Base-by-base conservation (phyloP, 2,329 filamentous ascomycete species). In the Diaporthe sp. region DNA sequence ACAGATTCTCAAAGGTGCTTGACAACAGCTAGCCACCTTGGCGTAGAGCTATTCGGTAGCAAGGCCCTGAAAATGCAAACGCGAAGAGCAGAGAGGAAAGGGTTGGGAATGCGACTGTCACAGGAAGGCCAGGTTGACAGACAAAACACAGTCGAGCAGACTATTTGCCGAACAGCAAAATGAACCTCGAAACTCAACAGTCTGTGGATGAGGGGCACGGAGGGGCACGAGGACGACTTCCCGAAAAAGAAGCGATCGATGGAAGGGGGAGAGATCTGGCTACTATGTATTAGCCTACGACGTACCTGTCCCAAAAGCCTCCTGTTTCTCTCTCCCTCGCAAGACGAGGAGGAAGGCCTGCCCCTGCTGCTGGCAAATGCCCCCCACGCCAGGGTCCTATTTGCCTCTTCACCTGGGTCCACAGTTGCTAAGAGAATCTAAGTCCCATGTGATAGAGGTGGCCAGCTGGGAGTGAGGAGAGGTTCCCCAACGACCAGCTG, bases 181-280 rank as follows among this genome's bases (percentile, higher is more conserved):
- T 6, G 17, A n/a, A n/a, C 42, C 3, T 39, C 6, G 31, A 44
- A 19, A 34, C 37, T 55, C 34, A 28, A 39, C 13, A 28, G 25
- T 53, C 55, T 42, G 46, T 22, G 37, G 46, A 22, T 46, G 39
- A 55, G 71, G 58, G 73, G 51, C 42, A 71, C 37, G n/a, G 51
- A 55, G 46, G 71, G 73, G 51, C 73, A 74, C 73, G 73, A 62
- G 73, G 62, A 62, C 53, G 37, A 13, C 28, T 74, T 71, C 73
- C 73, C 22, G 34, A 71, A 74, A 10, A 53, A 51, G 55, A 42
- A 68, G 62, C 62, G 57, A 53, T 60, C 42, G 31, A 71, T 39
- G n/a, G 46, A 39, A 55, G 42, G 19, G 25, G 39, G 51, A 70
- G 44, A 55, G 44, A 55, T 31, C 55, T 72, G n/a, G 44, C 28